A percentile compares a stretch with the other conserved stretches of the same genome.
Evolutionary conservation across 805 yeast species (phyloP).

Genomic region (Wickerhamomyces queroliae): DNA sequence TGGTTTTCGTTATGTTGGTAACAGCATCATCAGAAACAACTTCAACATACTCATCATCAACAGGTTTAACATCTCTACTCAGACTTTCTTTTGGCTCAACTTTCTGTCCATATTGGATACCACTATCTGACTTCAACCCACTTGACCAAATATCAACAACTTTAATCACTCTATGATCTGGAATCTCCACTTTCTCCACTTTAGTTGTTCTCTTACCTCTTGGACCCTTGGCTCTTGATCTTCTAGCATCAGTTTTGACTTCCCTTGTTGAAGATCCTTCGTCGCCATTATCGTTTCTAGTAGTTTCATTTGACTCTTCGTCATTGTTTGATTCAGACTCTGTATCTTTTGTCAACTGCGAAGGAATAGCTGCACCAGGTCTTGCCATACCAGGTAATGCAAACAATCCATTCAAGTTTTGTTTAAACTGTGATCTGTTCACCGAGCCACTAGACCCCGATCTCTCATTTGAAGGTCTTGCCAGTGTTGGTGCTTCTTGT

Average conservation of each 20-base stretch:
- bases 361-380: slow-evolving; percentile 24
- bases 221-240: slow-evolving; percentile 65
- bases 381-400: slow-evolving; percentile 47
- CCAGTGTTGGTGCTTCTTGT: slow-evolving; percentile 17
- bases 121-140: slow-evolving; percentile 4
- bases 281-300: too few species aligned
- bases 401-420: slow-evolving; percentile 55
- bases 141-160: slow-evolving; percentile 16
- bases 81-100: too few species aligned
- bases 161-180: slow-evolving; percentile 18
- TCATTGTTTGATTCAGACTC: slow-evolving; percentile 3
- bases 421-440: slow-evolving; percentile 41
- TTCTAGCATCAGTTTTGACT: slow-evolving; percentile 29
- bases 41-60: background rate
- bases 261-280: too few species aligned
- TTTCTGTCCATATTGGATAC: background rate
- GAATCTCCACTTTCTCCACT: slow-evolving; percentile 20
- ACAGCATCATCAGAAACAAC: background rate
- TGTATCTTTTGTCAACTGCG: slow-evolving; percentile 4
- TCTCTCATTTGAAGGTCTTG: slow-evolving; percentile 25
- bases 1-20: too few species aligned
- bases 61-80: background rate
- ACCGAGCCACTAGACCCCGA: slow-evolving; percentile 1
- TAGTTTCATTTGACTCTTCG: too few species aligned
- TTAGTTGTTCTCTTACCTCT: slow-evolving; percentile 65